Conservation (phyloP, 768 basidiomycete species). For the Rhodocollybia butyracea region DNA sequence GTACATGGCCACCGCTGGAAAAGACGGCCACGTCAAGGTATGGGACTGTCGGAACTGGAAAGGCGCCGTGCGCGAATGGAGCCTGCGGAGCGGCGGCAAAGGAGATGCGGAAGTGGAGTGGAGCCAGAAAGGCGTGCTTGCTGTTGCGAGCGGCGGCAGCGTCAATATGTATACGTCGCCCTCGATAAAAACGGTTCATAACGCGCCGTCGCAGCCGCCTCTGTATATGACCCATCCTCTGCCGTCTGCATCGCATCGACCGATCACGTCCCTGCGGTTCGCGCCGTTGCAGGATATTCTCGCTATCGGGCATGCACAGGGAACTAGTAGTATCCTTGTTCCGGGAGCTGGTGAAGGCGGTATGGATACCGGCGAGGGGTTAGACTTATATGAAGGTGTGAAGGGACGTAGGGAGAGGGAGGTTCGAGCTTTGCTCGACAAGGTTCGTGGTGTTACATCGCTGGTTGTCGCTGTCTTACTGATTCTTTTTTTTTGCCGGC, state of each 20-base stretch:
- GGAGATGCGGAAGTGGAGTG: too few relatives aligned
- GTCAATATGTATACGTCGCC: conserved; percentile 83
- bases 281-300: conserved; percentile 87
- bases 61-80: too few relatives aligned
- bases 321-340: conserved; percentile 82
- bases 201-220: conserved; percentile 55
- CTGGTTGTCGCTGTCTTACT: background rate
- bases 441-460: conserved; percentile 47
- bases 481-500: background rate
- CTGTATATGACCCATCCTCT: conserved; percentile 88
- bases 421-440: too few relatives aligned
- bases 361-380: too few relatives aligned
- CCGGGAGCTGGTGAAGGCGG: conserved; percentile 93
- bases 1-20: too few relatives aligned
- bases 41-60: too few relatives aligned
- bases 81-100: too few relatives aligned
- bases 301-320: conserved; percentile 71
- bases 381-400: too few relatives aligned
- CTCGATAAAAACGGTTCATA: conserved; percentile 55
- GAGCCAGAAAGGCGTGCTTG: conserved; percentile 80
- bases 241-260: conserved; percentile 52
- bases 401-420: too few relatives aligned
- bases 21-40: too few relatives aligned
- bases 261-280: conserved; percentile 73
- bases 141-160: conserved; percentile 76